Evolutionary conservation across 1,139 yeast genomes (phyloP), one percentile per base, ranked within the genome.

Genomic region (Candida labiduridarum): DNA sequence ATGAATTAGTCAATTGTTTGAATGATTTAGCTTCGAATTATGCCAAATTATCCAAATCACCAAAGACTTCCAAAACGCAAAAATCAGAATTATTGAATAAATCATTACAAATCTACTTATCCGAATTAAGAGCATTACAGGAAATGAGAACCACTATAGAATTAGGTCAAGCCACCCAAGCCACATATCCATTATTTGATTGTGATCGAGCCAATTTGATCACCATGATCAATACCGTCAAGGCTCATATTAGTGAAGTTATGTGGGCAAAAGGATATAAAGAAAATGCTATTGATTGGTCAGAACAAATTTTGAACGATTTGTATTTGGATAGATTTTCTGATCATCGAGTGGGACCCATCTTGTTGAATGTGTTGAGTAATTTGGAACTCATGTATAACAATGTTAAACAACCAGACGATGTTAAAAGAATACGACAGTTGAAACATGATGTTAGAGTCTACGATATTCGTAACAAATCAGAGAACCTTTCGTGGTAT

Each of bases 221-320:
- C 16, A 56, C 72, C 53, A 51, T 60, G 25, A 63, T 64, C 18
- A 71, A 72, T 44, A 77, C 72, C 45, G 61, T 81, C 46, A 80
- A 82, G 65, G 78, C 84, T 14, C 86, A 85, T 62, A 69, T 87
- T 16, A 76, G 87, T 51, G 92, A 87, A 64, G 68, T 87, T 6
- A 65, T 86, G 56, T 87, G 90, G 88, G 79, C 78, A 6, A 72
- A 79, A 52, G 84, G 84, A 1, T 67, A 72, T 47, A 67, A 74
- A 44, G 62, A 71, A 38, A 80, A 81, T 52, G 87, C 91, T 0
- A 71, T 85, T 35, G 74, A 82, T 15, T 84, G 89, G 85, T 81
- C 82, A 9, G 85, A 84, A 61, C 84, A 83, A 48, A 79, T 75
- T 2, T 62, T 76, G 5, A 76, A 73, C 44, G 71, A 68, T 25